Conservation (phyloP, 441 rosid species). For the Aleurites moluccanus region DNA sequence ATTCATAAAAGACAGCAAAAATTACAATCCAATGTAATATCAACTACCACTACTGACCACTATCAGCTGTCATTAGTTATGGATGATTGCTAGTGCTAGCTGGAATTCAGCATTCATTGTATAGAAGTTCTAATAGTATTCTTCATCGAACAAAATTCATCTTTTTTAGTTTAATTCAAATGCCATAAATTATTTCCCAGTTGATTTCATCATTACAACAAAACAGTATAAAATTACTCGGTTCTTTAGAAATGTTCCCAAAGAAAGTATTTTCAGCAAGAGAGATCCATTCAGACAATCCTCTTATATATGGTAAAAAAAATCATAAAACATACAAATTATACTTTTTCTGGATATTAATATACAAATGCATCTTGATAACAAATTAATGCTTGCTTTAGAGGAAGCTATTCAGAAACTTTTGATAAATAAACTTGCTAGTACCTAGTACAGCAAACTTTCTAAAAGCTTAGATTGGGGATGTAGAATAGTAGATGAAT, state of each 20-base stretch:
- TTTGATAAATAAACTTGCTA: background rate
- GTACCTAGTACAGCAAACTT: background rate
- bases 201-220: too few relatives aligned
- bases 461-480: background rate
- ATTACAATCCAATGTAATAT: background rate
- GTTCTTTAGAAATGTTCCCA: too few relatives aligned
- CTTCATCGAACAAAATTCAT: too few relatives aligned
- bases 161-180: too few relatives aligned
- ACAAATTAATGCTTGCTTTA: background rate
- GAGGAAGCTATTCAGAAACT: background rate
- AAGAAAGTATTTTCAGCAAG: too few relatives aligned
- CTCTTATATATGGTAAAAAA: background rate
- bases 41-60: background rate
- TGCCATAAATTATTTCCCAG: too few relatives aligned
- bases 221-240: too few relatives aligned
- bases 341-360: background rate
- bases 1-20: background rate
- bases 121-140: too few relatives aligned
- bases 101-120: background rate
- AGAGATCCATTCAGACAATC: background rate
- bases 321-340: background rate
- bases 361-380: background rate
- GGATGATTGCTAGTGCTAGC: background rate
- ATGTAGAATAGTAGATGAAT: background rate
- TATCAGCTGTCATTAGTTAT: background rate